A percentile compares a stretch with the other conserved stretches of the same genome.
These are phyloP conservation scores for Vitis labrusca DNA, from an alignment of 164 flowering plant species.

Conservation along the genomic window DNA sequence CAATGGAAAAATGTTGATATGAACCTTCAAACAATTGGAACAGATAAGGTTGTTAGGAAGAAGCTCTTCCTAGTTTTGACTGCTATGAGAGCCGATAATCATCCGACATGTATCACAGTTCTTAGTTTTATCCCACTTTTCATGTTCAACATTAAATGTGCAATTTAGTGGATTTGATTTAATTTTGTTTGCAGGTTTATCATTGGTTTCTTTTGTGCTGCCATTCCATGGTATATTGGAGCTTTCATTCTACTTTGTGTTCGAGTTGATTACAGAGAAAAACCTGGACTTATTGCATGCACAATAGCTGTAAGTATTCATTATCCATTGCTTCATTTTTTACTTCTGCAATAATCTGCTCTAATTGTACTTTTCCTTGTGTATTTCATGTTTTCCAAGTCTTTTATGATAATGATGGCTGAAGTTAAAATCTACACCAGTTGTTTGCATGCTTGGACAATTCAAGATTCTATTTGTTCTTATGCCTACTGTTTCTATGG, in stretches of 20 bases:
- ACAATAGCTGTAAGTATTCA: constrained; percentile 59
- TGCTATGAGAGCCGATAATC: not conserved
- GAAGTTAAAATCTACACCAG: no score
- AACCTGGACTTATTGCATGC: constrained; percentile 81
- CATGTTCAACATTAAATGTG: not conserved
- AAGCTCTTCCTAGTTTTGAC: not conserved
- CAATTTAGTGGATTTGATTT: not conserved
- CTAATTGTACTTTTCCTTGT: not conserved
- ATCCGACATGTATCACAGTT: not conserved
- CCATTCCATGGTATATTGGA: constrained; percentile 86
- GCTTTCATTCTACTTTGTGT: constrained; percentile 57
- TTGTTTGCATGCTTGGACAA: no score
- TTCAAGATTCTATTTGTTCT: no score
- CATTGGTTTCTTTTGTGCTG: constrained; percentile 71
- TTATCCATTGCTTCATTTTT: not conserved
- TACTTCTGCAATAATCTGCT: not conserved
- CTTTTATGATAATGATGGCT: not conserved
- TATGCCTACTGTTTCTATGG: no score
- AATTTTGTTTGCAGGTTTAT: constrained; percentile 48
- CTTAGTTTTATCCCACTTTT: not conserved
- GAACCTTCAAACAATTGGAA: not conserved
- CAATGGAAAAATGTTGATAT: not conserved
- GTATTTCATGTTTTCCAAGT: not conserved
- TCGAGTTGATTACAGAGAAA: constrained; percentile 74
- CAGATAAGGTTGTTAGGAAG: not conserved